Conservation (phyloP, 306 rosid species). For the Biancaea sappan region DNA sequence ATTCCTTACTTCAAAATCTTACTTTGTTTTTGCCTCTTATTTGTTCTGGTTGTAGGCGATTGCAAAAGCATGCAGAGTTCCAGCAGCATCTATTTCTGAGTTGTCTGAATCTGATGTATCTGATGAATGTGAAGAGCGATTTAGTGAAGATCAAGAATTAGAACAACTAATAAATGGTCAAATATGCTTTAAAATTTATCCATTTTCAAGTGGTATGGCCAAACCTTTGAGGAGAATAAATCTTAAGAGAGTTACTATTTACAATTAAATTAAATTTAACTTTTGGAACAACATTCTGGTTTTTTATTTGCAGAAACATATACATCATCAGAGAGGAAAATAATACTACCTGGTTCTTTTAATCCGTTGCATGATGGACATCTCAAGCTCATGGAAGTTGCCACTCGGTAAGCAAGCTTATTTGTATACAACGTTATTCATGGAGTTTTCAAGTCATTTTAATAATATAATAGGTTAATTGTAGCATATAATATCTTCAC, state of each 20-base stretch:
- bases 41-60: slow-evolving; percentile 71
- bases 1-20: slow-evolving; percentile 31
- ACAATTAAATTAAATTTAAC: neutral
- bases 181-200: slow-evolving; percentile 82
- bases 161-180: slow-evolving; percentile 80
- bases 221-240: slow-evolving; percentile 23
- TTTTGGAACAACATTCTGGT: slow-evolving; percentile 5
- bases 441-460: slow-evolving; percentile 9
- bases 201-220: slow-evolving; percentile 69
- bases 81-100: slow-evolving; percentile 55
- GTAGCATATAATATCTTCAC: neutral
- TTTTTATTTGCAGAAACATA: slow-evolving; percentile 45
- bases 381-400: slow-evolving; percentile 83
- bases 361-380: slow-evolving; percentile 92
- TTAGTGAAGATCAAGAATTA: slow-evolving; percentile 72
- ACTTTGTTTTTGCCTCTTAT: slow-evolving; percentile 34
- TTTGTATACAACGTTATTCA: neutral
- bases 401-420: slow-evolving; percentile 63
- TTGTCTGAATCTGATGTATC: slow-evolving; percentile 67
- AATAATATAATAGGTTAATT: slow-evolving; percentile 1
- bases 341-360: slow-evolving; percentile 87
- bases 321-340: slow-evolving; percentile 62
- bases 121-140: slow-evolving; percentile 60
- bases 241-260: neutral
- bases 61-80: slow-evolving; percentile 81